Evolutionary conservation across 163 green algal genomes (phyloP).

Genomic region (Chloroidium sp.): DNA sequence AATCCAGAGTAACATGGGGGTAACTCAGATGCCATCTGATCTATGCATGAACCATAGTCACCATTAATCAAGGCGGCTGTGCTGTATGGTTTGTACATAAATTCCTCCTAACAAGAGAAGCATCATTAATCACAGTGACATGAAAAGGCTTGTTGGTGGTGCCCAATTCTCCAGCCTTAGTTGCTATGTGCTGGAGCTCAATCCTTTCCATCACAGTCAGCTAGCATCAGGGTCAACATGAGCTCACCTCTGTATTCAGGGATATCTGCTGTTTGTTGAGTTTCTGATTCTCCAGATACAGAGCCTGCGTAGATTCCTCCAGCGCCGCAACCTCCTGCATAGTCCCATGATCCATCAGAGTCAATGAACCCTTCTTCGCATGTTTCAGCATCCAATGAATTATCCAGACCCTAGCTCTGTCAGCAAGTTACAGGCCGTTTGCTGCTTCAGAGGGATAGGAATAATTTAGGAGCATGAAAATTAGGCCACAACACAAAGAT

Average conservation of each 20-base stretch:
- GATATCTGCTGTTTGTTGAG: conserved; percentile 70
- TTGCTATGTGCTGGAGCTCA: neutral
- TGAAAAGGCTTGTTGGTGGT: neutral
- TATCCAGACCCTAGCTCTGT: too few relatives aligned
- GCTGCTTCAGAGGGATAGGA: too few relatives aligned
- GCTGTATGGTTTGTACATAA: too few relatives aligned
- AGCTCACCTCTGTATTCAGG: conserved; percentile 49
- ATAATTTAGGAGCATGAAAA: too few relatives aligned
- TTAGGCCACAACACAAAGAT: too few relatives aligned
- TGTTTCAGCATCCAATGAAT: neutral
- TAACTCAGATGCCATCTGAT: too few relatives aligned
- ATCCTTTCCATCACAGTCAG: neutral
- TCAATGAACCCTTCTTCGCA: neutral
- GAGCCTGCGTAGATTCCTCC: conserved; percentile 42
- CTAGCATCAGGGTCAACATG: neutral
- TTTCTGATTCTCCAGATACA: conserved; percentile 49
- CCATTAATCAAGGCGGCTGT: too few relatives aligned
- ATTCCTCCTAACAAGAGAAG: too few relatives aligned
- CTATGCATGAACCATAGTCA: too few relatives aligned
- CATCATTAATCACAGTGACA: neutral
- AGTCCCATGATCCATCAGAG: neutral
- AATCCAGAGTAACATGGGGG: too few relatives aligned
- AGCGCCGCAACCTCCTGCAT: conserved; percentile 49
- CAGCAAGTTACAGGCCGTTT: too few relatives aligned
- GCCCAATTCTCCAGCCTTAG: neutral